Evolutionary conservation across 768 basidiomycete species (phyloP).

Genomic region (Stropharia rugosoannulata): DNA sequence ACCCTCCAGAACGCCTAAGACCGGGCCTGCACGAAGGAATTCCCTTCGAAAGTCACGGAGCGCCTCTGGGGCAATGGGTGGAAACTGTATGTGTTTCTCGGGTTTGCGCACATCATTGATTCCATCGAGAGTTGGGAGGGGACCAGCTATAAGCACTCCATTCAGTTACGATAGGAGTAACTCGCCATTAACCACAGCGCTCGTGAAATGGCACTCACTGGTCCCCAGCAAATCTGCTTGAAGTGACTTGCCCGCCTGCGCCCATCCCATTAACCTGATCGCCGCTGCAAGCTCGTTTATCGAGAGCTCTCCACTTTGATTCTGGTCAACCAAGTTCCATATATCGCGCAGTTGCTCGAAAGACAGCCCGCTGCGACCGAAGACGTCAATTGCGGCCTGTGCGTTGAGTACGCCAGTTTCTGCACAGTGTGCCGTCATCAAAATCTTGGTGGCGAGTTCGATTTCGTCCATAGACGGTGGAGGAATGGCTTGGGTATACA

Average conservation of each 20-base stretch:
- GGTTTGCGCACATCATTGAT: slow-evolving; percentile 19
- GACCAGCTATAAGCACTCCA: slow-evolving; percentile 44
- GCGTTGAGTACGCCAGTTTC: slow-evolving; percentile 23
- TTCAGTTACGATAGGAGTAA: neutral
- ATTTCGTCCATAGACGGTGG: slow-evolving; percentile 27
- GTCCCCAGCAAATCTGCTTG: slow-evolving; percentile 38
- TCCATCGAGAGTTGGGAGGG: slow-evolving; percentile 38
- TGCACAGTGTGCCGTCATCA: slow-evolving; percentile 23
- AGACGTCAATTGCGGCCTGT: slow-evolving; percentile 56
- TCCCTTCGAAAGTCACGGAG: slow-evolving; percentile 52
- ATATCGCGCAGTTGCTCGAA: slow-evolving; percentile 55
- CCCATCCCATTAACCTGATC: slow-evolving; percentile 63
- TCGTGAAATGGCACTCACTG: slow-evolving; percentile 35
- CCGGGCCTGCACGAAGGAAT: slow-evolving; percentile 50
- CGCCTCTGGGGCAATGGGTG: slow-evolving; percentile 50
- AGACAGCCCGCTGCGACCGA: slow-evolving; percentile 52
- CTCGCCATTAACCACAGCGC: neutral
- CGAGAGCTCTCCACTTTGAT: slow-evolving; percentile 56
- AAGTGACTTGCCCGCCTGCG: slow-evolving; percentile 50
- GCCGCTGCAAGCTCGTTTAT: slow-evolving; percentile 56
- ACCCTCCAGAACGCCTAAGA: slow-evolving; percentile 57
- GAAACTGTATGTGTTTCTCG: slow-evolving; percentile 32
- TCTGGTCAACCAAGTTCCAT: slow-evolving; percentile 64
- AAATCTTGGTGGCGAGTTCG: slow-evolving; percentile 26
- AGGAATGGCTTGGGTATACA: neutral